Conservation (phyloP, 345 rosid genomes). For the Populus alba region DNA sequence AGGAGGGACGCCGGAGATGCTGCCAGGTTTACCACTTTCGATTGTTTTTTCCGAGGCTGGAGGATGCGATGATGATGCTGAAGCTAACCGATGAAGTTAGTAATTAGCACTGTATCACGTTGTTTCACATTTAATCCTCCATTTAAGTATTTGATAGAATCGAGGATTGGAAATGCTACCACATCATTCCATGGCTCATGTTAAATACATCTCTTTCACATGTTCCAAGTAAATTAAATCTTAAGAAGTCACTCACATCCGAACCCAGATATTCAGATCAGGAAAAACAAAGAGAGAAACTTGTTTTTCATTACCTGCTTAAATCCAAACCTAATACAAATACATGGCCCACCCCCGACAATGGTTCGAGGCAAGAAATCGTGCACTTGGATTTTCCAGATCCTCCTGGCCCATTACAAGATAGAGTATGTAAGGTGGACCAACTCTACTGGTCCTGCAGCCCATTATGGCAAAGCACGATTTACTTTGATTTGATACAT, state of each 20-base stretch:
- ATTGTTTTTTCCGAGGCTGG: not conserved
- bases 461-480: not conserved
- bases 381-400: slow-evolving; percentile 1
- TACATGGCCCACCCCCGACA: not conserved
- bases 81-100: too few species aligned
- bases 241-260: too few species aligned
- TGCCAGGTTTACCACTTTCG: not conserved
- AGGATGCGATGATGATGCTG: not conserved
- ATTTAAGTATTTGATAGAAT: too few species aligned
- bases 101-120: not conserved
- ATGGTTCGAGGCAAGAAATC: not conserved
- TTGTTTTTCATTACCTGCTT: too few species aligned
- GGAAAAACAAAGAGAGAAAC: too few species aligned
- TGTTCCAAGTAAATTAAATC: too few species aligned
- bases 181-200: too few species aligned
- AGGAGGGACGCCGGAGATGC: not conserved
- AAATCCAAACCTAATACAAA: too few species aligned
- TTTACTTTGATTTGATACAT: not conserved
- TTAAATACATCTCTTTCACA: too few species aligned
- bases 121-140: not conserved
- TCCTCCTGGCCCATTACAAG: not conserved
- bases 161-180: too few species aligned
- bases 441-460: not conserved
- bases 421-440: not conserved
- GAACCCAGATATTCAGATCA: too few species aligned